Evolutionary conservation across 2,329 filamentous ascomycete species (phyloP).

Genomic region (Phaeoacremonium minimum): DNA sequence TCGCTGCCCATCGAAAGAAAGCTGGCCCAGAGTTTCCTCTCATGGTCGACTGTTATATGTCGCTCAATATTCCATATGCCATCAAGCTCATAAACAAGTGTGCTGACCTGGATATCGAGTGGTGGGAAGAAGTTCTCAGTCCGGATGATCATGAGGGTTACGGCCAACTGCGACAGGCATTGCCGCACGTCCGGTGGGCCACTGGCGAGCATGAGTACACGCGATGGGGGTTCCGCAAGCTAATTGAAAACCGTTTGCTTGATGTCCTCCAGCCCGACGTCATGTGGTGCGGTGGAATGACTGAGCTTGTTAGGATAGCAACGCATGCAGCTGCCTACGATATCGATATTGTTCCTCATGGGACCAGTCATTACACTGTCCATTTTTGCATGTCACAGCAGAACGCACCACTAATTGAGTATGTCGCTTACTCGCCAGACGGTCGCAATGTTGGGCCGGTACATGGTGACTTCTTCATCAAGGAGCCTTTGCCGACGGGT

Average conservation of each 20-base stretch:
- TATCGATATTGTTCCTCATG: slow-evolving; percentile 5
- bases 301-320: slow-evolving; percentile 5
- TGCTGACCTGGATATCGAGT: slow-evolving; percentile 4
- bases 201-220: slow-evolving; percentile 7
- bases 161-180: slow-evolving; percentile 4
- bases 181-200: slow-evolving; percentile 5
- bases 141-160: slow-evolving; percentile 6
- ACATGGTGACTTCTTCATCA: slow-evolving; percentile 5
- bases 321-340: slow-evolving; percentile 6
- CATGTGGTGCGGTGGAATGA: slow-evolving; percentile 7
- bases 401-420: slow-evolving; percentile 6
- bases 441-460: slow-evolving; percentile 4
- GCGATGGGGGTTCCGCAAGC: slow-evolving; percentile 5
- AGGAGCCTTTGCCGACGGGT: slow-evolving; percentile 5
- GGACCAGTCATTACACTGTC: slow-evolving; percentile 6
- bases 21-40: slow-evolving; percentile 4
- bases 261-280: slow-evolving; percentile 8
- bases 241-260: slow-evolving; percentile 4
- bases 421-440: slow-evolving; percentile 6
- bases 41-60: slow-evolving; percentile 8
- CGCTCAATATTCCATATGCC: slow-evolving; percentile 4
- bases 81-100: slow-evolving; percentile 4
- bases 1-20: too few relatives aligned
- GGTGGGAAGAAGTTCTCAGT: slow-evolving; percentile 8
- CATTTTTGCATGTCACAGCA: slow-evolving; percentile 6